These are phyloP conservation scores for Lasiosphaeriaceae sp. DNA, from an alignment of 495 filamentous ascomycete species.

Conservation along the genomic window DNA sequence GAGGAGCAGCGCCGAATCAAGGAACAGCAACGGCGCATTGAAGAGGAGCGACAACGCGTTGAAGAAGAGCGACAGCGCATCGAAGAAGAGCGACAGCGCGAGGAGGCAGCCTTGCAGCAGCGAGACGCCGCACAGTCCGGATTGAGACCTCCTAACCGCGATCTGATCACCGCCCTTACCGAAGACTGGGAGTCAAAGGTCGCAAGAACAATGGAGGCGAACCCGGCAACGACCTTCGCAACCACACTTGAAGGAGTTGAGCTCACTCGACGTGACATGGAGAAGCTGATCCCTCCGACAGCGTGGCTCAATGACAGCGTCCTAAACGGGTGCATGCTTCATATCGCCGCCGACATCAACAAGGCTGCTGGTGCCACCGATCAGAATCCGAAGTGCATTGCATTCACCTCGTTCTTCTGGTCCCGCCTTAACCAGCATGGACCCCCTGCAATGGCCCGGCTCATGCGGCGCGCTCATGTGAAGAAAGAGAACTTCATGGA, in stretches of 20 bases:
- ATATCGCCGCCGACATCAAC: constrained; percentile 59
- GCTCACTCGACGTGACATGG: constrained; percentile 60
- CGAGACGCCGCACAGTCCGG: constrained; percentile 5
- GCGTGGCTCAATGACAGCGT: constrained; percentile 83
- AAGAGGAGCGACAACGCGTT: constrained; percentile 4
- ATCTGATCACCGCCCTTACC: constrained; percentile 27
- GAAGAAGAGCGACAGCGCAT: constrained; percentile 5
- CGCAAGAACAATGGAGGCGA: constrained; percentile 1
- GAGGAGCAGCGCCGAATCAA: constrained; percentile 9
- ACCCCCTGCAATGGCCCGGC: constrained; percentile 27
- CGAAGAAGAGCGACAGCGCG: constrained; percentile 7
- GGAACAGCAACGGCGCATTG: constrained; percentile 4
- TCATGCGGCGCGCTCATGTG: constrained; percentile 30
- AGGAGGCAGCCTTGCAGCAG: neutral
- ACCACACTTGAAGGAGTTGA: constrained; percentile 51
- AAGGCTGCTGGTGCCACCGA: constrained; percentile 40
- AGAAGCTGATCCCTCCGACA: constrained; percentile 45
- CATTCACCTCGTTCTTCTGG: constrained; percentile 72
- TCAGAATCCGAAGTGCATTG: constrained; percentile 59
- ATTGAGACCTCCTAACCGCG: constrained; percentile 12
- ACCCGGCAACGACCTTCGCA: constrained; percentile 23
- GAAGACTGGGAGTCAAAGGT: constrained; percentile 30
- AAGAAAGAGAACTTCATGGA: constrained; percentile 35
- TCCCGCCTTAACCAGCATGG: constrained; percentile 53
- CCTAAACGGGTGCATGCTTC: constrained; percentile 63